Base-by-base conservation (phyloP, 2,329 filamentous ascomycete species). In the Zasmidium citrigriseum region DNA sequence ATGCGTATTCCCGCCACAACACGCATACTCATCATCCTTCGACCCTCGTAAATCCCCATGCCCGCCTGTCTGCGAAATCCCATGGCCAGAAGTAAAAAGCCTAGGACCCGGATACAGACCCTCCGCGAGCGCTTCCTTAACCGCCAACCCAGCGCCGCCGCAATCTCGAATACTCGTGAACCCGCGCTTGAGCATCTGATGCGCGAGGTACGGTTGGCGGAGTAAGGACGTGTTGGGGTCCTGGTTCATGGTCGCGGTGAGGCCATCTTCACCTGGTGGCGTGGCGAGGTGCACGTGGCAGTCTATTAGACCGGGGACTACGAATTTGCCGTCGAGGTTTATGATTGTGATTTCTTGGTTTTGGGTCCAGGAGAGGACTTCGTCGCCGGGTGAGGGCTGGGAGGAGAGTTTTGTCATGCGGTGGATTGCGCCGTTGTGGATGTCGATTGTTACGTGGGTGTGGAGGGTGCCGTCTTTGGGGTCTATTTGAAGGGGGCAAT, bases 111-210 rank as follows among this genome's bases (percentile, higher is more conserved):
- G 78, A 41, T 83, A 77, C 0, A 86, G 75, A 1, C 79, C 78
- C n/a, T 87, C 82, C 1, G 75, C 77, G 16, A 86, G 76, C 1
- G 84, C 83, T 63, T 86, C 76, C 62, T 82, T 83, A 18, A 87
- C 72, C 1, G 83, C 81, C 0, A 81, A 70, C 0, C 76, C 75
- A 1, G 84, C 83, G 3, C 85, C 85, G 0, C 83, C 84, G 29
- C 80, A 83, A 66, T 87, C 84, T 2, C 85, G 78, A 2, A 83
- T 76, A 1, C 76, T 82, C 1, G 85, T 87, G 71, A 86, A 87
- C 1, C 85, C 84, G 18, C 83, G 77, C 44, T 72, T 69, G 0
- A 87, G 76, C 72, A 85, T 86, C 57, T 82, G 76, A 10, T 69
- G 60, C 57, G 74, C 77, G 5, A 82, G 73, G 57, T 77, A 83